Evolutionary conservation across 108 stramenopile species (phyloP).

Genomic region (Pseudonitzschia delicatissima): DNA sequence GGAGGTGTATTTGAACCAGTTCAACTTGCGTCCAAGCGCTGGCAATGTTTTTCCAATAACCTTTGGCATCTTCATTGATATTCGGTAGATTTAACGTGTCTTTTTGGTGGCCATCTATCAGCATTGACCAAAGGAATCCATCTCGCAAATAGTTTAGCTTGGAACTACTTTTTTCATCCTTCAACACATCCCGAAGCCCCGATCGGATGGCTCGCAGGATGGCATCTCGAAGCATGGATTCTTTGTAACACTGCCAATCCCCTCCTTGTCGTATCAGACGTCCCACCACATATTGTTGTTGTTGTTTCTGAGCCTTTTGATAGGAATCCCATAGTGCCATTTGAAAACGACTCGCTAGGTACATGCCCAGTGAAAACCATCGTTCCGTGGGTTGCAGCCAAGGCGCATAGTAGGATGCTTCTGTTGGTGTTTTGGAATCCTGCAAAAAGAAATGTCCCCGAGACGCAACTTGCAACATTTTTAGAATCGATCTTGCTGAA

Average conservation of each 20-base stretch:
- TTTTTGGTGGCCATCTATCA: neutral
- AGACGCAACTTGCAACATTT: conserved; percentile 40
- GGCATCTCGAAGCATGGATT: neutral
- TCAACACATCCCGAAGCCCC: neutral
- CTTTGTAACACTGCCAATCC: neutral
- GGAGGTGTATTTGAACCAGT: conserved; percentile 20
- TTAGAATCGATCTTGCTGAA: conserved; percentile 20
- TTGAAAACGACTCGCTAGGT: conserved; percentile 71
- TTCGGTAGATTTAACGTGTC: no score
- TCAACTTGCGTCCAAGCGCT: conserved; percentile 6
- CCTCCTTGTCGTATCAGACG: neutral
- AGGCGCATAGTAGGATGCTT: conserved; percentile 27
- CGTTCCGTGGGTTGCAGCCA: conserved; percentile 70
- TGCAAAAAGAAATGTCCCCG: conserved; percentile 36
- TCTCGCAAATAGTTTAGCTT: conserved; percentile 2
- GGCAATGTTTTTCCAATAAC: neutral
- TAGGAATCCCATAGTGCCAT: conserved; percentile 64
- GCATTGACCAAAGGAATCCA: conserved; percentile 9
- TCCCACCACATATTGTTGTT: neutral
- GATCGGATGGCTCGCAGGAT: neutral
- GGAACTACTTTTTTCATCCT: neutral
- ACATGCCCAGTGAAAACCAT: conserved; percentile 79
- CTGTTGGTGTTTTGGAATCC: neutral
- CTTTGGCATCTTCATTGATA: no score
- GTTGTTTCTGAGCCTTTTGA: conserved; percentile 4